Conservation (phyloP, 805 yeast genomes). For the Maudiozyma turicensis region DNA sequence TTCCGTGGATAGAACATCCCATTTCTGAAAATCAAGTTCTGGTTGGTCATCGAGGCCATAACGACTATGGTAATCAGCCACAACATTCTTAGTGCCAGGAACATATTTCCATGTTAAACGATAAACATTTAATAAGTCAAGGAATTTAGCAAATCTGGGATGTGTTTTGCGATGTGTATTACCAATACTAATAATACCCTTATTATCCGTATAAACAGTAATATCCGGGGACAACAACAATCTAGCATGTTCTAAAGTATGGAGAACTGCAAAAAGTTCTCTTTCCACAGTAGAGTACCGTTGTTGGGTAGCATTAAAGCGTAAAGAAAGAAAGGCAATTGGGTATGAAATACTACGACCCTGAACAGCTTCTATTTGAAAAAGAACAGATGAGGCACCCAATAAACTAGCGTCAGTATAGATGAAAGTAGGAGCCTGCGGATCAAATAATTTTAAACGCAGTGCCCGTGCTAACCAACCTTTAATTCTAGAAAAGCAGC, state of each 20-base stretch:
- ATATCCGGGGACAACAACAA: neutral
- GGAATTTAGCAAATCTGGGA: neutral
- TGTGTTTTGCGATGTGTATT: neutral
- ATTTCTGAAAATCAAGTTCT: neutral
- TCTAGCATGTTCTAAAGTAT: neutral
- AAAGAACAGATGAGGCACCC: neutral
- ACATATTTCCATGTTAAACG: neutral
- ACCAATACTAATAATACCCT: neutral
- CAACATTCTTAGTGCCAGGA: neutral
- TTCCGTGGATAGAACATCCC: neutral
- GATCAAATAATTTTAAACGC: neutral
- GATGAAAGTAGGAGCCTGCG: neutral
- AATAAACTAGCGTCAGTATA: neutral
- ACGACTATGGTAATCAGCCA: neutral
- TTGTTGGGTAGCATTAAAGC: neutral
- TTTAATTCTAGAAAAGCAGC: neutral
- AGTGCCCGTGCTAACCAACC: neutral
- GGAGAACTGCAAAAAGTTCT: neutral
- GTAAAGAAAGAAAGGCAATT: neutral
- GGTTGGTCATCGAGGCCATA: neutral
- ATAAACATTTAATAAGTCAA: neutral
- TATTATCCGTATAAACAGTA: neutral
- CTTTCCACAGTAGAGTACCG: neutral
- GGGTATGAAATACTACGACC: neutral
- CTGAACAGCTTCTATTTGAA: neutral